phyloP scores from a whole-genome alignment of 176 grass and related monocot species.

The Phyllostachys edulis region DNA sequence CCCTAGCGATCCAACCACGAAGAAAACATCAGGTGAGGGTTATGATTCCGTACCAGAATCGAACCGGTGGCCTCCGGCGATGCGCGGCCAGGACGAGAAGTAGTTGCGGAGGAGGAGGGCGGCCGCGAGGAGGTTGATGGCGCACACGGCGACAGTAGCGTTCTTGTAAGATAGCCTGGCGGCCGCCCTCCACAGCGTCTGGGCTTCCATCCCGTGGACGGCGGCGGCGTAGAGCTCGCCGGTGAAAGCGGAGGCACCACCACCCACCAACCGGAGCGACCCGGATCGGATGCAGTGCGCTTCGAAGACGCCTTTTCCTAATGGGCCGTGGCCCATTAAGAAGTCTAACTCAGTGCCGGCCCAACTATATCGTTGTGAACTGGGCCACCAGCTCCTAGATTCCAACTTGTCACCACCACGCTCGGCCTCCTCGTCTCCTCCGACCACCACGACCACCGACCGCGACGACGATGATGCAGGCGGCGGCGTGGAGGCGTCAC shows the following conservation, averaged over 20 bases:
- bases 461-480: slow-evolving; percentile 46
- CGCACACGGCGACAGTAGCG: slow-evolving; percentile 49
- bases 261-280: neutral
- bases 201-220: slow-evolving; percentile 42
- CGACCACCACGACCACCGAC: neutral
- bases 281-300: neutral
- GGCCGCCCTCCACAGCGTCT: slow-evolving; percentile 38
- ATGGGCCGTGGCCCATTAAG: neutral
- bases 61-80: slow-evolving; percentile 33
- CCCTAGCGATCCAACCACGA: too few species aligned
- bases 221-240: slow-evolving; percentile 20
- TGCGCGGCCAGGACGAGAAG: slow-evolving; percentile 43
- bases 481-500: slow-evolving; percentile 47
- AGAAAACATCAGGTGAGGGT: too few species aligned
- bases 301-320: neutral
- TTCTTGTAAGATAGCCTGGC: slow-evolving; percentile 55
- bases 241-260: neutral
- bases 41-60: slow-evolving; percentile 31
- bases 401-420: neutral
- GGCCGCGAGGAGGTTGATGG: slow-evolving; percentile 49
- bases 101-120: slow-evolving; percentile 49
- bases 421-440: neutral
- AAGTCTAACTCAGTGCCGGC: too few species aligned
- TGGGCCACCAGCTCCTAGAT: neutral
- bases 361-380: neutral